Conservation (phyloP, 2,329 filamentous ascomycete species). For the Aspergillus brunneoviolaceus region DNA sequence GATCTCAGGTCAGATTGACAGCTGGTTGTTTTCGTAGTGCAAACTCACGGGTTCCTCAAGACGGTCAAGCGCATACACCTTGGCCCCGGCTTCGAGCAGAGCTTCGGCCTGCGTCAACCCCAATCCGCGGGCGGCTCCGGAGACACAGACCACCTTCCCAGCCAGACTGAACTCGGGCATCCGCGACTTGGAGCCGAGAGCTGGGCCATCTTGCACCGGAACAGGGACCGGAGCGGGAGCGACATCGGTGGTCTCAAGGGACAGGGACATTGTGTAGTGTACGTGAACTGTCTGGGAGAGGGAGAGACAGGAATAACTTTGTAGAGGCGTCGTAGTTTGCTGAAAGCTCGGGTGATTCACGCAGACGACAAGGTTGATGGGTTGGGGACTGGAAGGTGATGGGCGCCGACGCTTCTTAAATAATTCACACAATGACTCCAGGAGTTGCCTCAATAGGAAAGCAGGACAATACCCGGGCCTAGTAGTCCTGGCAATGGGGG, state of each 20-base stretch:
- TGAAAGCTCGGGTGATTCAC: not conserved
- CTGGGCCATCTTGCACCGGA: constrained; percentile 26
- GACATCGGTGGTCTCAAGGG: constrained; percentile 31
- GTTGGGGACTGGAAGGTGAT: not conserved
- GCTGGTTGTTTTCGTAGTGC: not conserved
- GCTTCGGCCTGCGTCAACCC: constrained; percentile 74
- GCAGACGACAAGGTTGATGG: constrained; percentile 12
- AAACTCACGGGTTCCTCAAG: constrained; percentile 39
- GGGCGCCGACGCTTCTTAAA: constrained; percentile 17
- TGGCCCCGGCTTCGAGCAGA: constrained; percentile 72
- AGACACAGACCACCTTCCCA: constrained; percentile 69
- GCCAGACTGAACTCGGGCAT: constrained; percentile 75
- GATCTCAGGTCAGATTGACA: not conserved
- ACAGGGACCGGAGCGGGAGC: constrained; percentile 25
- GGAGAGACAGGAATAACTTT: not conserved
- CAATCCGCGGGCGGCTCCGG: constrained; percentile 69
- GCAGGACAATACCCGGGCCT: too few species aligned
- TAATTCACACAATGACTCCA: constrained; percentile 14
- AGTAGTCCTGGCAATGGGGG: constrained; percentile 7
- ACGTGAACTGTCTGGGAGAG: not conserved
- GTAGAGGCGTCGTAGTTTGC: not conserved
- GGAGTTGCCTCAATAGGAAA: constrained; percentile 3
- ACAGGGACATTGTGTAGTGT: constrained; percentile 32
- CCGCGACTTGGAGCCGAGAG: constrained; percentile 34
- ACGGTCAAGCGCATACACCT: constrained; percentile 47